phyloP scores from a whole-genome alignment of 225 moss, liverwort and hornwort genomes.

The Physcomitrellopsis africana region DNA sequence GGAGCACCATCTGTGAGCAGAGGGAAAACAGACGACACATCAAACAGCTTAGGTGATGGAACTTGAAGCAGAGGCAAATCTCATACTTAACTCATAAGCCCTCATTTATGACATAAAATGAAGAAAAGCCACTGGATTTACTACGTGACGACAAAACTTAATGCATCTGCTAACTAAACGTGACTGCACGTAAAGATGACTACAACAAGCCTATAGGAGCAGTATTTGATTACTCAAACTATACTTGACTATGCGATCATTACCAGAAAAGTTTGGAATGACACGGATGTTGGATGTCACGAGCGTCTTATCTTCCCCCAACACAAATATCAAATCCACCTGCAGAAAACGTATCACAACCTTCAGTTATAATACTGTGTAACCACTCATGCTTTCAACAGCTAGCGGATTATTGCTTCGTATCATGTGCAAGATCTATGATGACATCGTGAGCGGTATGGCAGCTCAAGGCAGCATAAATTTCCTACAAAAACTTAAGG shows the following conservation, averaged over 20 bases:
- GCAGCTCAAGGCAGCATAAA: background rate
- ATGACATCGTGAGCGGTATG: background rate
- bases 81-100: constrained; percentile 13
- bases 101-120: background rate
- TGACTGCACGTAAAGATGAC: background rate
- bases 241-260: background rate
- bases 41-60: background rate
- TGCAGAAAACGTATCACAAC: constrained; percentile 37
- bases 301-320: constrained; percentile 81
- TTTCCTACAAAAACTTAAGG: background rate
- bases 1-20: constrained; percentile 53
- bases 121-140: background rate
- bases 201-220: background rate
- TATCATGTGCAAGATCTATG: background rate
- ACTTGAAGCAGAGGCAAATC: background rate
- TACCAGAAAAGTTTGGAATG: constrained; percentile 55
- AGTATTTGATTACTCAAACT: background rate
- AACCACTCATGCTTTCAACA: constrained; percentile 5
- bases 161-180: constrained; percentile 1
- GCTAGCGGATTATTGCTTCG: no score
- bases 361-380: background rate
- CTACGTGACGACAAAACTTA: background rate
- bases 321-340: constrained; percentile 78
- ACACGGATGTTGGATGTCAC: constrained; percentile 85
- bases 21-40: background rate